These are phyloP conservation scores for Acaromyces ingoldii DNA, from an alignment of 1,284 basidiomycete genomes.

Conservation along the genomic window DNA sequence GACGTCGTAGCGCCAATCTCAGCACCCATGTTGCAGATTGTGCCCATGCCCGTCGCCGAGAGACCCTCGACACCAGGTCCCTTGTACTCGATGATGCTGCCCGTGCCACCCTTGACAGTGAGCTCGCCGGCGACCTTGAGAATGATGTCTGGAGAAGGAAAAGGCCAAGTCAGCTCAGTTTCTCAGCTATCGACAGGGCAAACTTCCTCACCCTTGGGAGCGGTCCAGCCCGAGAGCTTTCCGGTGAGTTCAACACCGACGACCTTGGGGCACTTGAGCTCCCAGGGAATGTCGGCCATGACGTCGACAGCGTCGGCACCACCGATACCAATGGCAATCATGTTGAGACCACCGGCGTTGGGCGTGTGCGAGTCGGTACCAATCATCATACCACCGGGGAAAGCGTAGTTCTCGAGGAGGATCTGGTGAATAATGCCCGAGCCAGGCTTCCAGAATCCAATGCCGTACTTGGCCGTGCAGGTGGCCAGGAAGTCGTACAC, in stretches of 20 bases:
- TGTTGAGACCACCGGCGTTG: constrained; percentile 97
- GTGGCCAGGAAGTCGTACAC: constrained; percentile 99
- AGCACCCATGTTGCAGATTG: constrained; percentile 99
- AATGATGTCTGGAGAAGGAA: constrained; percentile 32
- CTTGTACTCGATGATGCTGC: constrained; percentile 52
- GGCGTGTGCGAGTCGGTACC: constrained; percentile 99
- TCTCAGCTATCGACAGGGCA: not conserved
- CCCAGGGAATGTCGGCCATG: constrained; percentile 96
- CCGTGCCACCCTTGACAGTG: constrained; percentile 52
- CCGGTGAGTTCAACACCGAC: constrained; percentile 96
- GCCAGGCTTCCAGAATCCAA: constrained; percentile 99
- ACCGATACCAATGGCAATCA: constrained; percentile 98
- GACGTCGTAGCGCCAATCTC: constrained; percentile 99
- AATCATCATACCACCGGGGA: constrained; percentile 98
- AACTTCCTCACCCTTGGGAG: constrained; percentile 73
- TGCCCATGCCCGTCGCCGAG: constrained; percentile 98
- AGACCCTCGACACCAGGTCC: constrained; percentile 79
- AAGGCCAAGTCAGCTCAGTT: not conserved
- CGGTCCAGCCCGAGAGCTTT: constrained; percentile 92
- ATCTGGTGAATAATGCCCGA: constrained; percentile 69
- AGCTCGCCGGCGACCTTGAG: constrained; percentile 51
- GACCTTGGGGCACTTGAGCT: constrained; percentile 97
- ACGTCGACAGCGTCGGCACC: constrained; percentile 99
- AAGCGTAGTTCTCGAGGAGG: constrained; percentile 97
- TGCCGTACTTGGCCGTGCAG: constrained; percentile 95